A percentile compares a stretch with the other conserved stretches of the same genome.
These are phyloP conservation scores for Fusarium buharicum DNA, from an alignment of 2,329 filamentous ascomycete genomes.

Conservation along the genomic window DNA sequence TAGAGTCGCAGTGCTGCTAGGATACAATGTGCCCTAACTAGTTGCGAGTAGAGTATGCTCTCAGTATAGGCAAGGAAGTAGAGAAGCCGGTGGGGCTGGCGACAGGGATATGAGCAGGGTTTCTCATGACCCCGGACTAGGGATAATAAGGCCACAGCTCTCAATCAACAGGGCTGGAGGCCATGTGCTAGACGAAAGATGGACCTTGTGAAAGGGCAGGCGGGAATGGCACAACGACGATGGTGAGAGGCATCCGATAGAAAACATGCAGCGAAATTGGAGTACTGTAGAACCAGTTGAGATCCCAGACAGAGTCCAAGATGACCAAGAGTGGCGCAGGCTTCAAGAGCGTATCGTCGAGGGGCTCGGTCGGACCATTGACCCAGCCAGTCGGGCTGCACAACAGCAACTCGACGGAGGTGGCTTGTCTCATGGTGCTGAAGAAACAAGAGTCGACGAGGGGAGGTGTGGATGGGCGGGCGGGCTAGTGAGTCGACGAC, in stretches of 20 bases:
- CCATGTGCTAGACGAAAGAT: conserved; percentile 20
- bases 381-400: conserved; percentile 45
- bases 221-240: conserved; percentile 7
- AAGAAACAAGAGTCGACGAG: conserved; percentile 43
- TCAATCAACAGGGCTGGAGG: conserved; percentile 39
- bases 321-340: conserved; percentile 44
- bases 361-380: conserved; percentile 45
- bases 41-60: conserved; percentile 42
- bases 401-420: conserved; percentile 40
- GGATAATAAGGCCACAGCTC: conserved; percentile 43
- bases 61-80: conserved; percentile 43
- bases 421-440: conserved; percentile 47
- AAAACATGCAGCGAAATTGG: conserved; percentile 28
- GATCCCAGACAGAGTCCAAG: conserved; percentile 41
- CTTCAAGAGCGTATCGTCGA: conserved; percentile 45
- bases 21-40: conserved; percentile 33
- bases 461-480: conserved; percentile 41
- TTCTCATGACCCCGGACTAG: conserved; percentile 39
- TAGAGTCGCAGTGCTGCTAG: conserved; percentile 43
- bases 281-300: conserved; percentile 25
- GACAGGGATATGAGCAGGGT: conserved; percentile 34
- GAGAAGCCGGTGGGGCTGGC: conserved; percentile 34
- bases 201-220: conserved; percentile 12
- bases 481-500: conserved; percentile 45
- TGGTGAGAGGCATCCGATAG: conserved; percentile 18